phyloP scores from a whole-genome alignment of 257 asterid genomes.

The Scutellaria galericulata region DNA sequence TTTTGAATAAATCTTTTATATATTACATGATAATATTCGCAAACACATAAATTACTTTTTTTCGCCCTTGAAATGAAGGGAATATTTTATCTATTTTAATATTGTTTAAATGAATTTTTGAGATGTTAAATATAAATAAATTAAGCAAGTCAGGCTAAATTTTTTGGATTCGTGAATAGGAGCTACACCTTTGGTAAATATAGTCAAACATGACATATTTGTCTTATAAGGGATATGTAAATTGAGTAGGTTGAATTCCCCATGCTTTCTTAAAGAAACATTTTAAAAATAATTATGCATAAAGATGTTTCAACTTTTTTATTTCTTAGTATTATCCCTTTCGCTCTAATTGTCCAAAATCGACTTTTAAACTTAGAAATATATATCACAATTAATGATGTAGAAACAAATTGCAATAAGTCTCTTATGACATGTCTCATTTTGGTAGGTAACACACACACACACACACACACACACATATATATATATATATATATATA shows the following conservation, averaged over 20 bases:
- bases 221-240: constrained; percentile 19
- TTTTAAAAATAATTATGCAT: constrained; percentile 7
- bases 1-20: neutral
- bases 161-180: neutral
- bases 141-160: neutral
- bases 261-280: constrained; percentile 28
- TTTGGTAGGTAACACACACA: neutral
- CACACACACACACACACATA: too few species aligned
- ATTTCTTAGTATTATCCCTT: constrained; percentile 6
- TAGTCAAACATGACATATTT: constrained; percentile 35
- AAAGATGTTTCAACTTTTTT: constrained; percentile 13
- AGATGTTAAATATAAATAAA: neutral
- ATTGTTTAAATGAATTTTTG: neutral
- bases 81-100: neutral
- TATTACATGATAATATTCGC: neutral
- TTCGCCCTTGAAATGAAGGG: neutral
- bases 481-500: too few species aligned
- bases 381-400: constrained; percentile 6
- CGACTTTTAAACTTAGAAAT: constrained; percentile 4
- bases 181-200: neutral
- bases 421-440: constrained; percentile 7
- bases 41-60: neutral
- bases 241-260: neutral
- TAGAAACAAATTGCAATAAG: constrained; percentile 15
- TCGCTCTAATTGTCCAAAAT: constrained; percentile 25